These are phyloP conservation scores for Penicillium flavigenum DNA, from an alignment of 495 filamentous ascomycete genomes.

Conservation along the genomic window DNA sequence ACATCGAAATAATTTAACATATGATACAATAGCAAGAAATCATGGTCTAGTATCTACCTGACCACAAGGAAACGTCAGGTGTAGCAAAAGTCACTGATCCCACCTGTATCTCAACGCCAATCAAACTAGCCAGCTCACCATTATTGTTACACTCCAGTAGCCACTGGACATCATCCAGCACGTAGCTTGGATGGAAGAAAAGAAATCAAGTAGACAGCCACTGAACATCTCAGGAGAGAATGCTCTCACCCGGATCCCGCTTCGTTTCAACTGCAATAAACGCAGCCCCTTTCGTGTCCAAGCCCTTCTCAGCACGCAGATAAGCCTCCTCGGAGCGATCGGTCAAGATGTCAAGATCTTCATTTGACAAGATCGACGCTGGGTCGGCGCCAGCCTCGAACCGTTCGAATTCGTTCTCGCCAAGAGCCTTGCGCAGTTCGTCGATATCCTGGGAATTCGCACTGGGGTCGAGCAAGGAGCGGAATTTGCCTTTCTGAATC, in stretches of 20 bases:
- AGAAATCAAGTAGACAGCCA: conserved; percentile 2
- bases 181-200: not conserved
- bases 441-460: conserved; percentile 38
- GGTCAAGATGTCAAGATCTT: conserved; percentile 74
- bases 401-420: conserved; percentile 54
- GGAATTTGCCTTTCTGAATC: conserved; percentile 84
- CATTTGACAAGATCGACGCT: conserved; percentile 66
- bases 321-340: conserved; percentile 89
- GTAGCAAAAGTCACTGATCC: not conserved
- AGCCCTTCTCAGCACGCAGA: conserved; percentile 69
- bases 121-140: not conserved
- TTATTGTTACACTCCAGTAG: not conserved
- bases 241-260: conserved; percentile 28
- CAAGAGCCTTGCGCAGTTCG: conserved; percentile 47
- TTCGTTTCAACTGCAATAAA: conserved; percentile 48
- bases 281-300: conserved; percentile 45
- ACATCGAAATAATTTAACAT: not conserved
- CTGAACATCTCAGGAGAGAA: conserved; percentile 30
- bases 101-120: conserved; percentile 7
- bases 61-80: not conserved
- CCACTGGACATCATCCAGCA: not conserved
- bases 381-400: conserved; percentile 54
- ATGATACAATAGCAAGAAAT: not conserved
- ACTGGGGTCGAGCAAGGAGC: conserved; percentile 50
- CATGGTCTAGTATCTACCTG: not conserved